Evolutionary conservation across 1,284 basidiomycete species (phyloP).

Genomic region (Boletus hoseneyae): DNA sequence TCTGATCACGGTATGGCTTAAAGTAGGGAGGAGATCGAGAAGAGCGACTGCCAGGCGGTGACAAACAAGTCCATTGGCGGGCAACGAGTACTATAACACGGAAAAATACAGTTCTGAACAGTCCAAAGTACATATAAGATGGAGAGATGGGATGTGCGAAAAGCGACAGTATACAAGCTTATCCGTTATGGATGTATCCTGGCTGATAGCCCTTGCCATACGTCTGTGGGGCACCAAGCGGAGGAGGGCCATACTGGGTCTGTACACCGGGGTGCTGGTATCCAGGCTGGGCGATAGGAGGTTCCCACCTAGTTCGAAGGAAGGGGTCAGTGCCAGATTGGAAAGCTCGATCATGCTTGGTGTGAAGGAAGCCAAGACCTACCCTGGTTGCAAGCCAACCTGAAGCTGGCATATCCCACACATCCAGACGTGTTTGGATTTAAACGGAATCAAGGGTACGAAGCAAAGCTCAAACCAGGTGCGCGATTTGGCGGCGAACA

Average conservation of each 20-base stretch:
- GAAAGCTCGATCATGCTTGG: not conserved
- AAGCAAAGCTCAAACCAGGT: constrained; percentile 54
- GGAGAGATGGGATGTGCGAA: not conserved
- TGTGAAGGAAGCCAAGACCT: constrained; percentile 12
- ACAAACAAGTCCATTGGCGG: constrained; percentile 1
- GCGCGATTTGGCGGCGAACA: constrained; percentile 46
- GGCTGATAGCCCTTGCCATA: constrained; percentile 30
- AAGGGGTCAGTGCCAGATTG: not conserved
- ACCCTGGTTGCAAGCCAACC: constrained; percentile 44
- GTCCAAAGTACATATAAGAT: not conserved
- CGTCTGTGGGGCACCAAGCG: constrained; percentile 6
- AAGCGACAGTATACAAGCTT: not conserved
- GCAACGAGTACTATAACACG: constrained; percentile 4
- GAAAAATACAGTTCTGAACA: not conserved
- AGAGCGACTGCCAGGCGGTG: constrained; percentile 2
- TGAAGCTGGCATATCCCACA: constrained; percentile 52
- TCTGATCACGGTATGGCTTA: constrained; percentile 23
- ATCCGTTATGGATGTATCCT: constrained; percentile 23
- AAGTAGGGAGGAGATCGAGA: constrained; percentile 4
- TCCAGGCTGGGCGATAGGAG: constrained; percentile 33
- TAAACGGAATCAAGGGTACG: constrained; percentile 48
- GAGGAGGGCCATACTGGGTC: constrained; percentile 13
- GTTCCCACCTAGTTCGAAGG: constrained; percentile 41
- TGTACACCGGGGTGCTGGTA: constrained; percentile 30
- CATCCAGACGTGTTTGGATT: constrained; percentile 45